Evolutionary conservation across 2,329 filamentous ascomycete genomes (phyloP), one percentile per base, ranked within the genome.

Genomic region (Claviceps fusiformis): DNA sequence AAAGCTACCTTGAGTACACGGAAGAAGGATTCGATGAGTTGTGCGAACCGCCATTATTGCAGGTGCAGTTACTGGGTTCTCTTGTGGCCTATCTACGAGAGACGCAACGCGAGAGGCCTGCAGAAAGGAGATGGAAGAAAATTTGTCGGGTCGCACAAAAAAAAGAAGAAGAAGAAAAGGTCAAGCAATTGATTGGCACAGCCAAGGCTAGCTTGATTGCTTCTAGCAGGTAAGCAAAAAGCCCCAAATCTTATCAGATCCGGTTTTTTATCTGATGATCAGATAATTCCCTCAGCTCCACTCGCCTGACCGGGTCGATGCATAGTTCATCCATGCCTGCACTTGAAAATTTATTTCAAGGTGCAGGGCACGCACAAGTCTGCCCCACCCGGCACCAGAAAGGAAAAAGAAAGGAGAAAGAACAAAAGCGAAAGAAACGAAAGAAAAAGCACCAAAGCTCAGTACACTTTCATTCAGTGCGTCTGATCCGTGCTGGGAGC

Each of bases 191-290:
- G 27, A 49, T 43, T 48, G 33, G 44, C 37, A 43, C 50, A 43
- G 31, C 54, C 52, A 50, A 52, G 53, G 10, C n/a, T 11, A 24
- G 10, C 46, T 31, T 48, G 27, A 33, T 13, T 47, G 45, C 45
- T 47, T 31, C 46, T 31, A 29, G 24, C 15, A n/a, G 15, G 2
- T 35, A 19, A 24, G 19, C 24, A 24, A 24, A 15, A 35, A 19
- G 19, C 17, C 6, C 19, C 35, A 50, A 64, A 70, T 71, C 67
- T 71, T 71, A 70, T 71, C 67, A 63, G 68, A 70, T 70, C 66
- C 67, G 50, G 50, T 17, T 54, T 53, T 74, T 77, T 77, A 78
- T 77, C 75, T 74, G 75, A 78, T 78, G 68, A 77, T 76, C 74
- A 73, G 74, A 76, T 77, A 74, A 71, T 46, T 68, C 67, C 67